Evolutionary conservation across 176 grass and related monocot genomes (phyloP), one percentile per base, ranked within the genome.

Genomic region (Luzula sylvatica): DNA sequence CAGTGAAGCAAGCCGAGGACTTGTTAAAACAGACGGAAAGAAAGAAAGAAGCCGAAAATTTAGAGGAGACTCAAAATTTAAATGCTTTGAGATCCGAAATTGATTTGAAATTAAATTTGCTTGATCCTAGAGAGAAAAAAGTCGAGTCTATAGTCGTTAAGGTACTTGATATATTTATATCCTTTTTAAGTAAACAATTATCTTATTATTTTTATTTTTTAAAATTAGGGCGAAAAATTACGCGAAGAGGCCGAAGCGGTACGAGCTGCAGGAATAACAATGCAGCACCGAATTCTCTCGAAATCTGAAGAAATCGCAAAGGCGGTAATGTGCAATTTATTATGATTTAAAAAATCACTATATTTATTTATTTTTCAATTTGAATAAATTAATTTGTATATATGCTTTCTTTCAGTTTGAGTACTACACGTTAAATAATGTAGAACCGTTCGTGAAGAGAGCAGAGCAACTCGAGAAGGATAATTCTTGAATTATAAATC

Each of bases 11-110:
- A 69, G 58, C 52, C 20, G 66, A 81, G 41, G 62, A 78, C 32
- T 25, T 58, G 50, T 49, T 85, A 25, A 82, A 88, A 43, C 47
- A 1, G 5, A 72, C 82, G 21, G 57, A 81, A 56, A 84, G 72
- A 70, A 66, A 95, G 71, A 82, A 17, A 52, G 77, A 88, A 15
- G 38, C 54, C 52, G 74, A 39, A 72, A 20, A 81, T 38, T 53
- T 26, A 66, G 79, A 70, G 28, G 77, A 84, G 65, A 72, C 44
- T 46, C 55, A 52, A 46, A 88, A 67, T 41, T 58, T 95, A 61
- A 54, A 62, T 50, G 7, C 46, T 53, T 16, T 84, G 27, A 75
- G 50, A 55, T 66, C 76, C 18, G 82, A 95, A 75, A 61, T 53
- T 49, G 83, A 95, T 61, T 44, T 32, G 27, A 81, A 95, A 46